Evolutionary conservation across 2,329 filamentous ascomycete species (phyloP), one percentile per base, ranked within the genome.

Genomic region (Trichophyton mentagrophytes): DNA sequence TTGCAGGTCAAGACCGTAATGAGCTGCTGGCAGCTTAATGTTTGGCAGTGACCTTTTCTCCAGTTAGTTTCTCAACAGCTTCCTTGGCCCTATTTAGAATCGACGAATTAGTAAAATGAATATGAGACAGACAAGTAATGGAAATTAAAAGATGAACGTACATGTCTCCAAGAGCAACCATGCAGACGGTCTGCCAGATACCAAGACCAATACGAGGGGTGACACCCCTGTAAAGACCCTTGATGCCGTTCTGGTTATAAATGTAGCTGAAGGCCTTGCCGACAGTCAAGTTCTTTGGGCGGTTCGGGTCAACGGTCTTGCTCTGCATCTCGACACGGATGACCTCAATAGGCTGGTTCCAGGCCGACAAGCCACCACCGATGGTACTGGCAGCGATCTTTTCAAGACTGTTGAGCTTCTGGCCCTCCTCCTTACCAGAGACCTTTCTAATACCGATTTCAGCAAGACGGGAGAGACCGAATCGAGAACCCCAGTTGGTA

Each of bases 321-420:
- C 89, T 95, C 85, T 99, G 93, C 90, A 99, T 96, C 84, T 99
- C 93, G 64, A 99, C 92, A 66, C 93, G 90, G 74, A 99, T 96
- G 73, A 99, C 93, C 84, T 99, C 93, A 74, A 99, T 99, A 65
- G 93, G 93, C 82, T 99, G 93, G 79, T 99, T 99, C 93, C 93
- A 99, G 66, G 93, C 93, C 65, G 86, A 90, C 70, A 99, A 81
- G 73, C 93, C 93, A 83, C 93, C 93, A 79, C 93, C 93, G 8
- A 99, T 74, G 66, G 85, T 84, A 65, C 86, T 89, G 56, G 93
- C 91, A 61, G 89, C 74, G 71, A 99, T 87, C 84, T 97, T 97
- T 82, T 99, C 93, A 63, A 79, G 72, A 33, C 87, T 84, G 67
- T 78, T 80, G 65, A 99, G 84, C 80, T 89, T 90, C 73, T 92